Percentiles rank a stretch among this genome's conserved stretches.
phyloP scores from a whole-genome alignment of 306 rosid genomes.

The Carpinus viminea region DNA sequence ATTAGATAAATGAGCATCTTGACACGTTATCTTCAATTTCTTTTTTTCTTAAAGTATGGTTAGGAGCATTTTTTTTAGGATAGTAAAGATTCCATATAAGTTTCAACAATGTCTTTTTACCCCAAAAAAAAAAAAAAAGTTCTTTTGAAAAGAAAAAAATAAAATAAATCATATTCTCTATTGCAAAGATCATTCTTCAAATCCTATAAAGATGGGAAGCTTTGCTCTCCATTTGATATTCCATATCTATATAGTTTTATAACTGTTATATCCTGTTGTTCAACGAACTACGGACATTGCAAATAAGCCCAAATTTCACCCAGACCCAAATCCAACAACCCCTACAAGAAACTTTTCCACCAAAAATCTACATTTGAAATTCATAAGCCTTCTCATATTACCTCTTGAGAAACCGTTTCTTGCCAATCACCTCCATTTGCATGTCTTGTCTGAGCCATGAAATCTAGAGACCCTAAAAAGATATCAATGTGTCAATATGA shows the following conservation, averaged over 20 bases:
- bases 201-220: background rate
- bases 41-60: background rate
- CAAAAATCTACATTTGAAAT: background rate
- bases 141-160: background rate
- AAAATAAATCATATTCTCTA: background rate
- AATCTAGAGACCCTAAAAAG: conserved; percentile 69
- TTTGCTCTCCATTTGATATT: background rate
- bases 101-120: background rate
- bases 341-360: background rate
- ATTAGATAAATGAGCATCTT: background rate
- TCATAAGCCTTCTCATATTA: conserved; percentile 27
- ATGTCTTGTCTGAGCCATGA: conserved; percentile 67
- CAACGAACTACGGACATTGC: background rate
- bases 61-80: background rate
- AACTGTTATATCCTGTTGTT: background rate
- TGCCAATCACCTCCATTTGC: conserved; percentile 78
- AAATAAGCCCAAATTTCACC: background rate
- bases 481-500: conserved; percentile 11
- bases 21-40: background rate
- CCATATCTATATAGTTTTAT: background rate
- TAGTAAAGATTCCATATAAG: background rate
- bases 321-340: background rate
- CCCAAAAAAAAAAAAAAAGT: background rate
- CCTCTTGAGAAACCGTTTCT: conserved; percentile 82
- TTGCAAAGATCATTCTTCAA: background rate